Percentiles rank a stretch among this genome's conserved stretches.
These are phyloP conservation scores for Neurospora intermedia DNA, from an alignment of 495 filamentous ascomycete species.

Conservation along the genomic window DNA sequence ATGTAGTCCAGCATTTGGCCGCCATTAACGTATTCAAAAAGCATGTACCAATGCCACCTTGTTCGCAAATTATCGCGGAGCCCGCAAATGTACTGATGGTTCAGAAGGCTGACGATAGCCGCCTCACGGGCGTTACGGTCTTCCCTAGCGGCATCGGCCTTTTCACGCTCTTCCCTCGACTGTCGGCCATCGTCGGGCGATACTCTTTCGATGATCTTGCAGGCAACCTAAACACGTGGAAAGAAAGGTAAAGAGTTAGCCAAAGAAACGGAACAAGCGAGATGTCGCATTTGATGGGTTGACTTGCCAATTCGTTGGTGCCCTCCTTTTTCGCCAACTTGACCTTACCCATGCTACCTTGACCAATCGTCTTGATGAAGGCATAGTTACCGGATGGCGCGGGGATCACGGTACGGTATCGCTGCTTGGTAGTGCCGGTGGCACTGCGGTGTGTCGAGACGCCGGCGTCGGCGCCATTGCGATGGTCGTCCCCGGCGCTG, in stretches of 20 bases:
- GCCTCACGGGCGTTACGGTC: constrained; percentile 92
- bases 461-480: constrained; percentile 32
- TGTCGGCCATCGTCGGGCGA: constrained; percentile 69
- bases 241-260: constrained; percentile 7
- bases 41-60: constrained; percentile 99
- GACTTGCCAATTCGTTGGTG: constrained; percentile 65
- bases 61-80: constrained; percentile 93
- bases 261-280: not conserved
- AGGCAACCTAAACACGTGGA: constrained; percentile 58
- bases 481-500: constrained; percentile 35
- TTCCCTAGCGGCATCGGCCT: constrained; percentile 92
- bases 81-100: constrained; percentile 94
- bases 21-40: constrained; percentile 98
- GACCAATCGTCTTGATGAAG: constrained; percentile 93
- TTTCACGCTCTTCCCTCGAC: constrained; percentile 67
- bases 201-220: constrained; percentile 92
- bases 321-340: constrained; percentile 77
- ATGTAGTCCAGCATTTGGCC: constrained; percentile 99
- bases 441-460: constrained; percentile 15
- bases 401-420: constrained; percentile 71
- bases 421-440: constrained; percentile 30
- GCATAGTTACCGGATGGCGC: constrained; percentile 81
- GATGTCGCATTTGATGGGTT: constrained; percentile 27
- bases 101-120: constrained; percentile 88
- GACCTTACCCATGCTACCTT: constrained; percentile 95